Conservation (phyloP, 2,329 filamentous ascomycete genomes). For the Aspergillus quadricinctus region DNA sequence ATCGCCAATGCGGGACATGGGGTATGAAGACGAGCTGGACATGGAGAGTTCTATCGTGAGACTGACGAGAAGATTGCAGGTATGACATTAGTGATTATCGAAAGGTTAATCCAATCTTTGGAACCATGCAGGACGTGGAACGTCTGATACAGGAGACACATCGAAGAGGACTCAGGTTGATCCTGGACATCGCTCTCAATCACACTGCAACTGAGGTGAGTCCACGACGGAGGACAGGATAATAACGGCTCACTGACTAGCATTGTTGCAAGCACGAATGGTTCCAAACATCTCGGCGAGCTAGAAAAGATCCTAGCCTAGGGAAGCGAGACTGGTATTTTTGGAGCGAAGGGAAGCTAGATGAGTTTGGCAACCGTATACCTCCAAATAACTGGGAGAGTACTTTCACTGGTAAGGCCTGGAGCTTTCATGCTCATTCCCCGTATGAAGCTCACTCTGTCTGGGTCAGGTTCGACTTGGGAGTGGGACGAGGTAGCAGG, state of each 20-base stretch:
- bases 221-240: constrained; percentile 36
- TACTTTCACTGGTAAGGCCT: constrained; percentile 31
- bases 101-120: constrained; percentile 46
- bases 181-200: constrained; percentile 48
- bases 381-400: constrained; percentile 69
- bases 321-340: constrained; percentile 64
- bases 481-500: constrained; percentile 61
- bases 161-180: constrained; percentile 45
- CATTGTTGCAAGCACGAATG: constrained; percentile 52
- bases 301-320: constrained; percentile 51
- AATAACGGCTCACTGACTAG: constrained; percentile 43
- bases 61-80: not conserved
- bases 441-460: not conserved
- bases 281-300: constrained; percentile 60
- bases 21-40: constrained; percentile 36
- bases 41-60: not conserved
- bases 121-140: constrained; percentile 45
- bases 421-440: not conserved
- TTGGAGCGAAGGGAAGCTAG: constrained; percentile 46
- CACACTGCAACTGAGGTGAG: constrained; percentile 33
- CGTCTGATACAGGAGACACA: constrained; percentile 41
- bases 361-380: constrained; percentile 52
- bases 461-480: constrained; percentile 21
- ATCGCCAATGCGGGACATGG: constrained; percentile 48
- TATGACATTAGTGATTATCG: constrained; percentile 53